Base-by-base conservation (phyloP, 2,329 filamentous ascomycete genomes). In the Eutypa lata region DNA sequence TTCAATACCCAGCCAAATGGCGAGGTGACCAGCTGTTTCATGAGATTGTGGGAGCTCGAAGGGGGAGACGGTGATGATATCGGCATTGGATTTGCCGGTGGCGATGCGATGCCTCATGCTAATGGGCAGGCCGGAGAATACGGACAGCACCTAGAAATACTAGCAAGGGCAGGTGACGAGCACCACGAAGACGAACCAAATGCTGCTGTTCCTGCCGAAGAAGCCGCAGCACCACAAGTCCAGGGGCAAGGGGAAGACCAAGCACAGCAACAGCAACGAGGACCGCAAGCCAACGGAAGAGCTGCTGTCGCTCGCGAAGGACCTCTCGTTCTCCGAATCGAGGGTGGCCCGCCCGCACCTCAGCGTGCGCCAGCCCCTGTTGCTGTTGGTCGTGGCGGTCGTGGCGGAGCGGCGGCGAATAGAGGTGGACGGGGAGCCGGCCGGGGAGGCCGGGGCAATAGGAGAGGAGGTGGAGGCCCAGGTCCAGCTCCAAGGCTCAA, bases 1-100 rank as follows among this genome's bases (percentile, higher is more conserved):
- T 99, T 92, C 75, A 96, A 96, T 66, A 79, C 83, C 26, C 72
- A 75, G 49, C 76, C 81, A 16, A 66, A 65, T 42, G 78, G 77
- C 1, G 71, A 71, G 43, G 62, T 73, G 31, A 89, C 84, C 1
- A 76, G 76, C 11, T 99, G 94, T 67, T 95, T 88, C 64, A 88
- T 89, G 78, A 85, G 90, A 3, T 76, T 99, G 2, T 97, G 92
- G 91, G 94, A 96, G 65, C 74, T 95, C 22, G 90, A 95, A 69
- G 84, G 82, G 45, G 92, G 92, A 0, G 91, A 97, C 61, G 83
- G 82, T 3, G 73, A 75, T 48, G 77, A 80, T 48, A 75, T 79
- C 46, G 78, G 74, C 3, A 63, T 73, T 8, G 76, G 65, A 3
- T 79, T 74, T 49, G 69, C 67, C 6, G 79, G 76, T 6, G 76